These are phyloP conservation scores for Phaeoacremonium minimum DNA, from an alignment of 2,329 filamentous ascomycete genomes.

Conservation along the genomic window DNA sequence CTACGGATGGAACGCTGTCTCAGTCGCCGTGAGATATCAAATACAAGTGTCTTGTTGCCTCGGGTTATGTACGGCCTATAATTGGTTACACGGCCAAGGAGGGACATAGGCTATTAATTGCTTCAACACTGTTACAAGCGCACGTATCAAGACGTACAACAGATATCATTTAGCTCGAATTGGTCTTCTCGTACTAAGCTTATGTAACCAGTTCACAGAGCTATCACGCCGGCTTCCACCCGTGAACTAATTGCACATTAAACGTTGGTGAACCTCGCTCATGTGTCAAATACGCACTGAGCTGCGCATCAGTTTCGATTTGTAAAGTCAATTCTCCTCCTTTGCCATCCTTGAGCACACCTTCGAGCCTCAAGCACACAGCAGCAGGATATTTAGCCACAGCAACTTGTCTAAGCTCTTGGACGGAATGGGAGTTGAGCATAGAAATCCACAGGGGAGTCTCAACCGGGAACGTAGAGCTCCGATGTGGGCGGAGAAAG, in stretches of 20 bases:
- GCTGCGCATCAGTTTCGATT: conserved; percentile 67
- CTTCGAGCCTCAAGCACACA: conserved; percentile 58
- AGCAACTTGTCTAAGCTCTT: conserved; percentile 60
- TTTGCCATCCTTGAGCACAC: conserved; percentile 55
- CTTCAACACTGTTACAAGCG: no score
- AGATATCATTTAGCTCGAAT: no score
- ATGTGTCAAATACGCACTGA: conserved; percentile 68
- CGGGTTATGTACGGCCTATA: no score
- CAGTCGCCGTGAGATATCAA: no score
- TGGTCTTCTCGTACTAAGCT: no score
- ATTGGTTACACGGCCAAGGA: no score
- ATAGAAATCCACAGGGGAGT: conserved; percentile 63
- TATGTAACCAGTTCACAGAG: background rate
- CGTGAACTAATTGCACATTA: conserved; percentile 24
- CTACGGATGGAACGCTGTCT: no score
- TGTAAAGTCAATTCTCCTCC: conserved; percentile 58
- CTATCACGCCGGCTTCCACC: background rate
- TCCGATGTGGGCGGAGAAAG: conserved; percentile 65
- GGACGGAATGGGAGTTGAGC: conserved; percentile 51
- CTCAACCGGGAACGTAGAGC: conserved; percentile 50
- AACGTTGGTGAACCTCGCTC: conserved; percentile 37
- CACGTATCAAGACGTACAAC: no score
- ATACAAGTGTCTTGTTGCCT: no score
- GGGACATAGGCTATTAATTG: no score
- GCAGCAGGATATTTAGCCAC: conserved; percentile 57